phyloP scores from a whole-genome alignment of 2,329 filamentous ascomycete species.

The Hysterium pulicare region DNA sequence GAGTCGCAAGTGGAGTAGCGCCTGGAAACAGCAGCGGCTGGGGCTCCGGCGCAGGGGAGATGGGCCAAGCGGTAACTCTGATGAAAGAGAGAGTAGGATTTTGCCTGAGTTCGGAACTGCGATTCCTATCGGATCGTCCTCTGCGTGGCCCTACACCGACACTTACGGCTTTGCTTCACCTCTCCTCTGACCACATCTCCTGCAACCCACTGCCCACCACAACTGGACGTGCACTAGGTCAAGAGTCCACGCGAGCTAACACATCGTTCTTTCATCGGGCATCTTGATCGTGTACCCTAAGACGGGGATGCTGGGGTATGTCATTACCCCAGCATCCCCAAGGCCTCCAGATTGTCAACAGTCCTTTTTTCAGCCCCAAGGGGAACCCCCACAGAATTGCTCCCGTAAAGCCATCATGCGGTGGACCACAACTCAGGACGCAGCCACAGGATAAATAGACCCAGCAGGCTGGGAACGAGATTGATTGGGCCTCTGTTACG shows the following conservation, averaged over 20 bases:
- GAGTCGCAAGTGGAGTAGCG: not conserved
- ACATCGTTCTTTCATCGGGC: no score
- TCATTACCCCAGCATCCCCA: slow-evolving; percentile 10
- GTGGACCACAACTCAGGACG: slow-evolving; percentile 4
- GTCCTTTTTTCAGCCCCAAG: slow-evolving; percentile 4
- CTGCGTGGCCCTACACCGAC: not conserved
- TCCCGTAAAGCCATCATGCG: slow-evolving; percentile 5
- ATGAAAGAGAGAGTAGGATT: slow-evolving; percentile 1
- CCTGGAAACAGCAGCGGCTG: not conserved
- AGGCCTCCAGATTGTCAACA: slow-evolving; percentile 5
- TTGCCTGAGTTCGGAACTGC: slow-evolving; percentile 3
- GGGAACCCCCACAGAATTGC: slow-evolving; percentile 5
- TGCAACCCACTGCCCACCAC: not conserved
- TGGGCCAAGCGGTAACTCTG: not conserved
- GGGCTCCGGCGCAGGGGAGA: slow-evolving; percentile 2
- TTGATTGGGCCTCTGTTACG: slow-evolving; percentile 4
- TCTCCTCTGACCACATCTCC: not conserved
- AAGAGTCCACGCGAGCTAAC: no score
- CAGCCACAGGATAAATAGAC: slow-evolving; percentile 10
- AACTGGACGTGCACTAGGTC: no score
- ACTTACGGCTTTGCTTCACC: no score
- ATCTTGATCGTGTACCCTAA: no score
- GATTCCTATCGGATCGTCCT: not conserved
- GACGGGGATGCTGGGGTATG: no score
- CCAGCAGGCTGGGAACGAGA: slow-evolving; percentile 7